phyloP scores from a whole-genome alignment of 768 basidiomycete genomes.

The Suillus americanus region DNA sequence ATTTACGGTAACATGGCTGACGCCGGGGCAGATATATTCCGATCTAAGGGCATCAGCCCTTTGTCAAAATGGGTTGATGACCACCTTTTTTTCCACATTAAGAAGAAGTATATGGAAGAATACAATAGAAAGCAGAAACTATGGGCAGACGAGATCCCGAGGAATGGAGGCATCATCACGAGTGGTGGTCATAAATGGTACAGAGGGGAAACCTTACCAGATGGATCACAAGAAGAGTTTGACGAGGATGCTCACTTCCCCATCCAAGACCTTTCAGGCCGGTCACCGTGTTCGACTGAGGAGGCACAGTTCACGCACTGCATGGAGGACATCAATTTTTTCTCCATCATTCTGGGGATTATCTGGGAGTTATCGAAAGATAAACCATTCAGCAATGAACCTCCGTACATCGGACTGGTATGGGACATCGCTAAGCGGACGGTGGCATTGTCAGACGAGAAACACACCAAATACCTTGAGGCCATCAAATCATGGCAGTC shows the following conservation, averaged over 20 bases:
- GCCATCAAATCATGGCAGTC: conserved; percentile 28
- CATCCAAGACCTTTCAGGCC: conserved; percentile 20
- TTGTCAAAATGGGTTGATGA: conserved; percentile 29
- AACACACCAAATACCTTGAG: conserved; percentile 26
- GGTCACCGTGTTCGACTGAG: conserved; percentile 2
- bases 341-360: conserved; percentile 15
- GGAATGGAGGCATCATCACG: neutral
- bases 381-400: conserved; percentile 17
- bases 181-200: conserved; percentile 25
- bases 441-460: conserved; percentile 23
- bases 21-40: conserved; percentile 18
- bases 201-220: conserved; percentile 14
- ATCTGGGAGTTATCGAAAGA: conserved; percentile 32
- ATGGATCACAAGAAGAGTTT: conserved; percentile 27
- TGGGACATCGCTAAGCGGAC: conserved; percentile 28
- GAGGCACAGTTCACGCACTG: conserved; percentile 23
- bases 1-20: conserved; percentile 26
- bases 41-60: conserved; percentile 19
- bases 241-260: conserved; percentile 30
- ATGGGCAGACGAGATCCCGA: neutral
- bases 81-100: conserved; percentile 25
- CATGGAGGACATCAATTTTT: neutral
- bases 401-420: conserved; percentile 29
- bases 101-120: neutral
- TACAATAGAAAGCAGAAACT: conserved; percentile 19